Conservation (phyloP, 345 rosid genomes). For the Excoecaria agallocha region DNA sequence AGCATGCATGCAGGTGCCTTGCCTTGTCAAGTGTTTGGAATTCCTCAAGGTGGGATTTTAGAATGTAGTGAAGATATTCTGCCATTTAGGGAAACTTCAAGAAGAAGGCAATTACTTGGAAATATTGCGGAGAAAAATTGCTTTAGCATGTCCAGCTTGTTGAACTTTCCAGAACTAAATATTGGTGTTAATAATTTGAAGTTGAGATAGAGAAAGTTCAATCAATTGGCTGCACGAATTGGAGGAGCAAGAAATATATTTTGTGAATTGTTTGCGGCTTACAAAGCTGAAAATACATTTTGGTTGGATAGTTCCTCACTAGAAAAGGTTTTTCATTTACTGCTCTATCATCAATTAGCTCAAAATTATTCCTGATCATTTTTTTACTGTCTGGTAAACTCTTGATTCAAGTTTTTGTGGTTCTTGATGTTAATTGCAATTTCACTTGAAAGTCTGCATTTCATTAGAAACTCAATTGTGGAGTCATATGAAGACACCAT, state of each 20-base stretch:
- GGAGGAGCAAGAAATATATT: slow-evolving; percentile 83
- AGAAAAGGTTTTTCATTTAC: slow-evolving; percentile 61
- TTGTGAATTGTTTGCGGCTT: slow-evolving; percentile 53
- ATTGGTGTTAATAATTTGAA: slow-evolving; percentile 41
- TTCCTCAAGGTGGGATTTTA: slow-evolving; percentile 35
- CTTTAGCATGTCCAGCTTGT: slow-evolving; percentile 34
- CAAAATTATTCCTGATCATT: neutral
- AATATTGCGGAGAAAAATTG: slow-evolving; percentile 29
- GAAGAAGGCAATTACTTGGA: slow-evolving; percentile 13
- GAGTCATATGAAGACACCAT: neutral
- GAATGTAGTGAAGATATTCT: slow-evolving; percentile 28
- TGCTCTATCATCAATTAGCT: neutral
- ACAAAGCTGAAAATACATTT: slow-evolving; percentile 63
- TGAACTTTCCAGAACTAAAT: slow-evolving; percentile 29
- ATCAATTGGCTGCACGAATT: slow-evolving; percentile 49
- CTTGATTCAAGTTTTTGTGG: neutral
- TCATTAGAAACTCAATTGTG: neutral
- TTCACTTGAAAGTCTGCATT: neutral
- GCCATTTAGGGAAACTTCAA: slow-evolving; percentile 24
- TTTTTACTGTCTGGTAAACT: neutral
- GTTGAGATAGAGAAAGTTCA: slow-evolving; percentile 79
- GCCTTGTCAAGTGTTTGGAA: slow-evolving; percentile 39
- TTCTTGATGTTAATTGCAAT: neutral
- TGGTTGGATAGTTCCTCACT: slow-evolving; percentile 96
- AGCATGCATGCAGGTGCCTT: slow-evolving; percentile 74